phyloP scores from a whole-genome alignment of 176 grass and related monocot species.

The Oryza meridionalis region DNA sequence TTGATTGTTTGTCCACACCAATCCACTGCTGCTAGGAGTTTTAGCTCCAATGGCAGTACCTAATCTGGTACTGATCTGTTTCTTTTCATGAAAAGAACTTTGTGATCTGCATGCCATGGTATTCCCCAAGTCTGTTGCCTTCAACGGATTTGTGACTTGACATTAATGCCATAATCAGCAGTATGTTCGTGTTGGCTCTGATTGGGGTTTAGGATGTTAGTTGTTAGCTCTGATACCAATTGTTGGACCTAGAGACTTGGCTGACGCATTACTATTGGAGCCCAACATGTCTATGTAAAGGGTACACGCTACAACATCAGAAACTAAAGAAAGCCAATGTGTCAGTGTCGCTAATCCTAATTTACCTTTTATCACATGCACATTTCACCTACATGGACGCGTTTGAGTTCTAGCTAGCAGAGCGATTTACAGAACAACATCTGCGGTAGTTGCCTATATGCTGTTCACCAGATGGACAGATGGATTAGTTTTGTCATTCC shows the following conservation, averaged over 20 bases:
- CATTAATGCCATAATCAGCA: background rate
- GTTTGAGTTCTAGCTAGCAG: conserved; percentile 9
- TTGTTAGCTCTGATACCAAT: background rate
- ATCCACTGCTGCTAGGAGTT: background rate
- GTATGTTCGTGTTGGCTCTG: background rate
- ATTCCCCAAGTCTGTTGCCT: background rate
- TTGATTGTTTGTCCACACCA: background rate
- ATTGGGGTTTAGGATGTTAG: background rate
- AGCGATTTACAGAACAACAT: background rate
- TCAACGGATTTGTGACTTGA: background rate
- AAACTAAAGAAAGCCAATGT: background rate
- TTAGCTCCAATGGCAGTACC: background rate
- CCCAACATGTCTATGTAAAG: background rate
- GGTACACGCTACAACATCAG: background rate
- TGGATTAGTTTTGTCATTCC: background rate
- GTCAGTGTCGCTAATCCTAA: background rate
- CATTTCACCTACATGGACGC: background rate
- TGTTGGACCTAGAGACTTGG: background rate
- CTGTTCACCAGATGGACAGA: conserved; percentile 6
- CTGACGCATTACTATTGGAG: conserved; percentile 14
- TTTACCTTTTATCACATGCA: background rate
- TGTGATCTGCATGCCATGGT: background rate
- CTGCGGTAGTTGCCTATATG: background rate
- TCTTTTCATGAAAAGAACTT: conserved; percentile 13
- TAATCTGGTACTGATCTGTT: background rate